Base-by-base conservation (phyloP, 2,329 filamentous ascomycete species). In the Lasiodiplodia hormozganensis region DNA sequence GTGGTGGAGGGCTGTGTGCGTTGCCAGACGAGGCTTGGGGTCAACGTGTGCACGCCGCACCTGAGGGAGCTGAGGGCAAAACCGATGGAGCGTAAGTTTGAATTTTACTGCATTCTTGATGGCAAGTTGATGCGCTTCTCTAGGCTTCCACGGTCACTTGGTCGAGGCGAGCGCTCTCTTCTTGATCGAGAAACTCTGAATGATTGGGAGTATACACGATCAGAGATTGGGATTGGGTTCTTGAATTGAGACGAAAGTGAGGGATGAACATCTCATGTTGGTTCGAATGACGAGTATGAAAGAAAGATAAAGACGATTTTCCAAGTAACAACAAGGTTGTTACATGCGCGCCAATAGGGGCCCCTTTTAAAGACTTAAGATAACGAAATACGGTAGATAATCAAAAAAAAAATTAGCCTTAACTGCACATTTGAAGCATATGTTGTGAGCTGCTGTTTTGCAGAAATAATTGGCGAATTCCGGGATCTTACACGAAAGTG, bases 11-110 rank as follows among this genome's bases (percentile, higher is more conserved):
- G 28, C 18, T 67, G 65, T 31, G 23, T 38, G 7, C 43, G 47
- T 2, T 67, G 65, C 28, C 65, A 64, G 60, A 64, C 43, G 8
- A 43, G n/a, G 21, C 25, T 58, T 40, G 65, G 65, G 4, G 54
- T 57, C 14, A 67, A 67, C 21, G n/a, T 67, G 21, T 67, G 65
- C 60, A 52, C 60, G n/a, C 28, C 47, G 6, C 60, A 64, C 16
- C 47, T 64, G 3, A 64, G 60, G 31, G 47, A 64, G 21, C 47
- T 64, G 12, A 52, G 47, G 60, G 60, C 60, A 12, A 64, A 12
- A 12, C 28, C n/a, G 8, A 21, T 6, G 43, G 11, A 31, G 25
- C 18, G 60, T 64, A 40, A 64, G 60, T 64, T 10, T 36, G 18
- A 4, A 18, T 10, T 28, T 31, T 31, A 31, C 11, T 7, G 10